A percentile compares a stretch with the other conserved stretches of the same genome.
Conservation (phyloP, 1,139 yeast genomes). For the Candida sanyaensis region DNA sequence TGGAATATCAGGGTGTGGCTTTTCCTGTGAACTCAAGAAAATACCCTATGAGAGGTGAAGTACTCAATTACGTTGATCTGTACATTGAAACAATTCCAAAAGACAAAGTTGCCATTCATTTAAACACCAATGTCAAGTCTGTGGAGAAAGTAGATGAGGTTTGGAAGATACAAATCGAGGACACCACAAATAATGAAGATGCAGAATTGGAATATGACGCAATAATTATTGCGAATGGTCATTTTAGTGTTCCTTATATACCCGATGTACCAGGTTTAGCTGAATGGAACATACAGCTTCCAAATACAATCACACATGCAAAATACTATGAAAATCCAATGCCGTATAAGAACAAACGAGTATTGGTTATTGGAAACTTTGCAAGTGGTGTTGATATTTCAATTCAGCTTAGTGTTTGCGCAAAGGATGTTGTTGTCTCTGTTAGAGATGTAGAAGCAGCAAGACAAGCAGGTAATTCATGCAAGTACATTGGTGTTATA, state of each 20-base stretch:
- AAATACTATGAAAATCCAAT: conserved; percentile 39
- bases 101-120: conserved; percentile 21
- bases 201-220: conserved; percentile 38
- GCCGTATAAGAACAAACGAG: conserved; percentile 35
- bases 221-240: conserved; percentile 51
- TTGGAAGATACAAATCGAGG: conserved; percentile 20
- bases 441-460: conserved; percentile 24
- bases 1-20: conserved; percentile 41
- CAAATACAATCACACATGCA: conserved; percentile 42
- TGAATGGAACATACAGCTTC: conserved; percentile 35
- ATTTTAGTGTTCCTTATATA: conserved; percentile 45
- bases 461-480: conserved; percentile 11
- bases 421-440: conserved; percentile 41
- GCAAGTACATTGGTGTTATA: conserved; percentile 29
- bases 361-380: conserved; percentile 48
- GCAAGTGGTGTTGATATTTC: conserved; percentile 53
- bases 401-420: conserved; percentile 40
- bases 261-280: conserved; percentile 45
- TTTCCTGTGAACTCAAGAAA: conserved; percentile 31
- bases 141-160: conserved; percentile 15
- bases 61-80: conserved; percentile 33
- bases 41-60: conserved; percentile 42
- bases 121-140: conserved; percentile 24
- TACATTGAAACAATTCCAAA: conserved; percentile 36
- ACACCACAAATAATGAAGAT: conserved; percentile 10